Base-by-base conservation (phyloP, 1,284 basidiomycete species). In the Sphagnurus paluster region DNA sequence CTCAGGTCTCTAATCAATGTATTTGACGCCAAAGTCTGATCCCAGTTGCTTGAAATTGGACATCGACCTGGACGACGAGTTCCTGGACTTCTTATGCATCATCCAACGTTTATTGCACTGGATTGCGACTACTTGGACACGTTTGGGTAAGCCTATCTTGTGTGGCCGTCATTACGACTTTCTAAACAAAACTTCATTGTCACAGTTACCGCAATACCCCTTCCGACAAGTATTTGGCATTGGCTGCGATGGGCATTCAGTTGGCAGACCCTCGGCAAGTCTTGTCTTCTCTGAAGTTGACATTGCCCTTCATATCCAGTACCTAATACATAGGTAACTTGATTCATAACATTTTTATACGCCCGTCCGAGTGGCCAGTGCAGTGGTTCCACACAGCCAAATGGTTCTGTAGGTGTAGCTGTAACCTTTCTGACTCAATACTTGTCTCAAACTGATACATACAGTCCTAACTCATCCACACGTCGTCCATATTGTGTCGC, bases 401-500 rank as follows among this genome's bases (percentile, higher is more conserved):
- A 28, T 42, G 39, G 28, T 57, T 61, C 37, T 52, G 65, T 66
- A 42, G 28, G 64, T 57, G 16, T 16, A 14, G 17, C 8, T 40
- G 6, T 19, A 16, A 4, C n/a, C 19, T 21, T 14, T 17, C 26
- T 29, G 5, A 21, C 29, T 17, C 4, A 36, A 20, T 19, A 25
- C 25, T 35, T 23, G 13, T 30, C n/a, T 34, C 34, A 26, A 16
- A n/a, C 28, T 16, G 17, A 7, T 13, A 35, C 36, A 14, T 44
- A 23, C 44, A 64, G 64, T 65, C 23, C 39, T 53, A 16, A 41
- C 44, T 8, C 54, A 66, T 51, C 59, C 64, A 1, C 57, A 61
- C 37, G 46, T 55, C 8, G 49, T 55, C 10, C 62, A 69, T 46
- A 49, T 65, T 48, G 44, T 63, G n/a, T 60, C 61, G 23, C 62